A percentile compares a stretch with the other conserved stretches of the same genome.
phyloP scores from a whole-genome alignment of 164 flowering plant species.

The Tetracentron sinense region DNA sequence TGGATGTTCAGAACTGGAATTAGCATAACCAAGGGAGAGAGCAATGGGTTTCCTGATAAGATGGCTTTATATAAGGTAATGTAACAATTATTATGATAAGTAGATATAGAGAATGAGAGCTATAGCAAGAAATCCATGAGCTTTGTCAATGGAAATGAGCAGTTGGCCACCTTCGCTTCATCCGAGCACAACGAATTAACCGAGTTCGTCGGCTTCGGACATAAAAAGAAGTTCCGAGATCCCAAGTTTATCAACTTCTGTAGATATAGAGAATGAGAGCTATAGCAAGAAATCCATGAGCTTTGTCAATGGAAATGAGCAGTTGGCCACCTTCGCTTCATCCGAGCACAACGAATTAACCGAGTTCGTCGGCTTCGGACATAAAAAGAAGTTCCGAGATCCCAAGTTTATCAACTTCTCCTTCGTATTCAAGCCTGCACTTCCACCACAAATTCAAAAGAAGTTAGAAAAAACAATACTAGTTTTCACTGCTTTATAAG shows the following conservation, averaged over 20 bases:
- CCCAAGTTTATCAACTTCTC: slow-evolving; percentile 59
- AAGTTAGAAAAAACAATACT: not conserved
- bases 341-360: slow-evolving; percentile 15
- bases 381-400: slow-evolving; percentile 65
- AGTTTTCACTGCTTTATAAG: too few species aligned
- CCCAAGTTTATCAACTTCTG: slow-evolving; percentile 50
- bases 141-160: slow-evolving; percentile 23
- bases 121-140: slow-evolving; percentile 38
- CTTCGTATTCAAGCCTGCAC: slow-evolving; percentile 48
- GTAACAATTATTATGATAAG: too few species aligned
- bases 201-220: slow-evolving; percentile 26
- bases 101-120: not conserved
- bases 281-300: slow-evolving; percentile 38
- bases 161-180: slow-evolving; percentile 17
- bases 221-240: slow-evolving; percentile 65
- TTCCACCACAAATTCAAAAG: not conserved
- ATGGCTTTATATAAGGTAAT: too few species aligned
- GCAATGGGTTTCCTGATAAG: too few species aligned
- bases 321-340: slow-evolving; percentile 17
- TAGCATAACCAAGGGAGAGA: too few species aligned
- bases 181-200: slow-evolving; percentile 15
- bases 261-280: not conserved
- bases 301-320: slow-evolving; percentile 23
- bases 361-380: slow-evolving; percentile 26
- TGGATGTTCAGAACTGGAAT: too few species aligned